Evolutionary conservation across 176 grass and related monocot genomes (phyloP), one percentile per base, ranked within the genome.

Genomic region (Carex pumila): DNA sequence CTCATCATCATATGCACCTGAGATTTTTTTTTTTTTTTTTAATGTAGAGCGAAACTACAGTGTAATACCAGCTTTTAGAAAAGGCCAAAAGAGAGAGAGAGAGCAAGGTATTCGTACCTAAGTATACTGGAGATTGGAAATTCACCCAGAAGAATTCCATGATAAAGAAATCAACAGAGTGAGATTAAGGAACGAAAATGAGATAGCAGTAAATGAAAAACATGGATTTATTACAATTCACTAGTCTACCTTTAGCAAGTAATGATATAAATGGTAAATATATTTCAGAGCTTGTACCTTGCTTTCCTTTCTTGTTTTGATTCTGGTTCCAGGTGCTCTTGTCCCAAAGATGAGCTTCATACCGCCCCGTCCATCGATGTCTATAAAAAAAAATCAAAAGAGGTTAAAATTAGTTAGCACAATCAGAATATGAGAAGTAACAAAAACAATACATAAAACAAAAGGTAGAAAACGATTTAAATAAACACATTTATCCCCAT

Each of bases 301-400:
- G 96, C 80, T 95, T 99, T 39, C 96, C 96, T 73, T 99, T 99
- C 87, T 99, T 99, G 84, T 99, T 99, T 76, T 99, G 96, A 84
- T 95, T 99, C 64, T 95, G 96, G 72, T 99, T 99, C 96, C 96
- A 99, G 7, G 93, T 99, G 73, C 96, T 99, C 89, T 99, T 99
- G 79, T 99, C 96, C 96, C 96, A 99, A 30, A 99, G 96, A 79
- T 99, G 96, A 86, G 96, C 96, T 81, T 99, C 96, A 79, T 99
- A 99, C 84, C 96, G 87, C 53, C 96, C 96, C 61, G 96, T 99
- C 96, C 96, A 99, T 80, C 96, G 90, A 88, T 99, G 96, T 86
- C 96, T 99, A 79, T 94, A 60, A 83, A 85, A 74, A 36, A 69
- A 49, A 49, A 49, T 37, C 41, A 45, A 39, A 2, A 83, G 13